Evolutionary conservation across 2,329 filamentous ascomycete genomes (phyloP), one percentile per base, ranked within the genome.

Genomic region (Fusarium annulatum): DNA sequence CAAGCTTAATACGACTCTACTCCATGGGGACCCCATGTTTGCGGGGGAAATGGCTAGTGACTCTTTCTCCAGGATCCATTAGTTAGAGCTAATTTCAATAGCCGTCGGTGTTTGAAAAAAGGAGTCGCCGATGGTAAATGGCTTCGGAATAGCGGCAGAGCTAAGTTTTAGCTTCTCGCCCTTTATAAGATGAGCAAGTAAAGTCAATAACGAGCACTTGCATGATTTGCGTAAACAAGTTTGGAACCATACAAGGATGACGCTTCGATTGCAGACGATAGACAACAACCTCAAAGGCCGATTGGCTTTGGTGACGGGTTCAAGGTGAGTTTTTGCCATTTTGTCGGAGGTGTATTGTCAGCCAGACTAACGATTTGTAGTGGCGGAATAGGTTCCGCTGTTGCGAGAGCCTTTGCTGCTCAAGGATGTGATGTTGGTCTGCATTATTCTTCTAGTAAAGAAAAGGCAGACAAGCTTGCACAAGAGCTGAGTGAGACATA

Each of bases 361-460:
- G 51, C 51, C 16, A 21, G 33, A n/a, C 65, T 68, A 53, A 68
- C 12, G 33, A 26, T 46, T 34, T 6, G 48, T 59, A 83, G 81
- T 42, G 81, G 81, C 55, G 81, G 81, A 7, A 83, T 83, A 26
- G 81, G 81, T 14, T 80, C 80, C 10, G 77, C 77, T 1, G 78
- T 76, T 57, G 81, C 80, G 18, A 77, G 71, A 59, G 76, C 75
- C 7, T 69, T 83, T 55, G 81, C 81, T 23, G 78, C 79, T 9
- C 77, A 83, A 43, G 81, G 81, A 2, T 82, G 81, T 39, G 80
- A 83, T 69, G 72, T 83, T 28, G 79, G 73, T 28, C 62, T 83
- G 30, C 81, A 83, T 62, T 82, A 79, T 61, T 78, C 79, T 1
- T 80, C 80, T 5, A 83, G 77, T 62, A 72, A 77, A 70, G 81